Conservation (phyloP, 352 stramenopile genomes). For the Hyaloperonospora arabidopsidis region DNA sequence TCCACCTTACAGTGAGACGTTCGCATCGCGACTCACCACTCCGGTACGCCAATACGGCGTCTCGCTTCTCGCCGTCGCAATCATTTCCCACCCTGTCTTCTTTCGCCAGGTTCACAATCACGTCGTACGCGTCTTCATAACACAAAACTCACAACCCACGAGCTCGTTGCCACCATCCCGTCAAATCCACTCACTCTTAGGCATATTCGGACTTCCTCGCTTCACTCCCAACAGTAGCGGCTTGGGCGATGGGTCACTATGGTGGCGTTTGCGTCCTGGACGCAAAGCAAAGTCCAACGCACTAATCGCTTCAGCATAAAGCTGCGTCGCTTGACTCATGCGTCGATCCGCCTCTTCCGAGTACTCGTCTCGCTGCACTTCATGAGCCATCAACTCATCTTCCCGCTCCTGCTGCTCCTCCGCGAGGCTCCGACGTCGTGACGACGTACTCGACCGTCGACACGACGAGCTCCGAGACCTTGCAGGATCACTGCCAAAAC, state of each 20-base stretch:
- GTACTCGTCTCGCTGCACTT: slow-evolving; percentile 29
- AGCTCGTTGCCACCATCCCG: background rate
- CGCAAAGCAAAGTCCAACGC: slow-evolving; percentile 43
- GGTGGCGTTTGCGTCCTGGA: slow-evolving; percentile 28
- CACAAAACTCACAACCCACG: too few species aligned
- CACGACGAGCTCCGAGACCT: slow-evolving; percentile 30
- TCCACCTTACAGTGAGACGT: slow-evolving; percentile 19
- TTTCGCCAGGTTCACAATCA: slow-evolving; percentile 15
- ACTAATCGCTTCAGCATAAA: slow-evolving; percentile 49
- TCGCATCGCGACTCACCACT: too few species aligned
- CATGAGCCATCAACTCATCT: slow-evolving; percentile 25
- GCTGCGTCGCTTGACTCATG: slow-evolving; percentile 45
- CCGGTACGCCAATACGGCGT: too few species aligned
- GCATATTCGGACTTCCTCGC: slow-evolving; percentile 31
- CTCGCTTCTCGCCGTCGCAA: too few species aligned
- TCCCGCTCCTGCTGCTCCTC: slow-evolving; percentile 28
- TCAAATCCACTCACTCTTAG: slow-evolving; percentile 49
- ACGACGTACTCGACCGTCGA: slow-evolving; percentile 26
- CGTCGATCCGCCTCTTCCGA: slow-evolving; percentile 36
- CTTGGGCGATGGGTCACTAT: slow-evolving; percentile 31
- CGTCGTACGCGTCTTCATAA: too few species aligned
- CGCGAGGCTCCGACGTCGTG: slow-evolving; percentile 19
- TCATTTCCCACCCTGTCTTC: slow-evolving; percentile 6
- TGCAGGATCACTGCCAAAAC: slow-evolving; percentile 26
- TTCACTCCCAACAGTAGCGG: slow-evolving; percentile 48